A percentile compares a stretch with the other conserved stretches of the same genome.
These are phyloP conservation scores for Mycena belliarum DNA, from an alignment of 768 basidiomycete species.

Conservation along the genomic window DNA sequence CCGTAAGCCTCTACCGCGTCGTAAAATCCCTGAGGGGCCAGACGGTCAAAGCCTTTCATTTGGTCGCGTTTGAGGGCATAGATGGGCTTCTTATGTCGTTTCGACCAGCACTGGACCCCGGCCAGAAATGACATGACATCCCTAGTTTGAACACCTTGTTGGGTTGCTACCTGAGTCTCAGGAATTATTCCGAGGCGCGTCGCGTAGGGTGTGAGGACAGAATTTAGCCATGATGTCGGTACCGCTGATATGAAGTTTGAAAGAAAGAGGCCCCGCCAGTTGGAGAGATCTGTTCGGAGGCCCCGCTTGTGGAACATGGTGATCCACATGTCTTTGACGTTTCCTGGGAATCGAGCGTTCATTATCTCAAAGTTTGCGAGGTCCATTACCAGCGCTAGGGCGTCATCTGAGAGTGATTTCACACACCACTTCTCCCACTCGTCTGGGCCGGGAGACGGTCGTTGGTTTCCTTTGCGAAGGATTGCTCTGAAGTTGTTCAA, in stretches of 20 bases:
- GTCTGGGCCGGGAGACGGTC: constrained; percentile 33
- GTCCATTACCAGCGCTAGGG: constrained; percentile 24
- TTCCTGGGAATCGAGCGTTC: constrained; percentile 26
- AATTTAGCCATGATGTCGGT: constrained; percentile 29
- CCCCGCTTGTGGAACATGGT: constrained; percentile 31
- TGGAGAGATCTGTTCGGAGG: not conserved
- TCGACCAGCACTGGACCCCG: constrained; percentile 24
- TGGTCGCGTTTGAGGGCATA: constrained; percentile 30
- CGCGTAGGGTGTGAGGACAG: constrained; percentile 24
- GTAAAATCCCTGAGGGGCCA: constrained; percentile 32
- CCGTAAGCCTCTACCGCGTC: constrained; percentile 31
- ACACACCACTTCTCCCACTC: constrained; percentile 39
- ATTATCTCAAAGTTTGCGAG: constrained; percentile 30
- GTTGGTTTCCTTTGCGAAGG: constrained; percentile 27
- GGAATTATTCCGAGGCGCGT: constrained; percentile 25
- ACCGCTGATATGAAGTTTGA: constrained; percentile 28
- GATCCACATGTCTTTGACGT: constrained; percentile 26
- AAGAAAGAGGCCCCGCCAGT: constrained; percentile 22
- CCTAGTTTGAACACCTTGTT: constrained; percentile 29
- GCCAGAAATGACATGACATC: constrained; percentile 27
- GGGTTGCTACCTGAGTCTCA: constrained; percentile 28
- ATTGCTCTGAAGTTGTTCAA: constrained; percentile 25
- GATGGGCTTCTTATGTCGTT: constrained; percentile 21
- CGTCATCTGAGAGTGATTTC: constrained; percentile 25
- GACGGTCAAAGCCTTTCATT: constrained; percentile 34